A percentile compares a stretch with the other conserved stretches of the same genome.
Evolutionary conservation across 345 rosid genomes (phyloP).

Genomic region (Zanthoxylum bungeanum): DNA sequence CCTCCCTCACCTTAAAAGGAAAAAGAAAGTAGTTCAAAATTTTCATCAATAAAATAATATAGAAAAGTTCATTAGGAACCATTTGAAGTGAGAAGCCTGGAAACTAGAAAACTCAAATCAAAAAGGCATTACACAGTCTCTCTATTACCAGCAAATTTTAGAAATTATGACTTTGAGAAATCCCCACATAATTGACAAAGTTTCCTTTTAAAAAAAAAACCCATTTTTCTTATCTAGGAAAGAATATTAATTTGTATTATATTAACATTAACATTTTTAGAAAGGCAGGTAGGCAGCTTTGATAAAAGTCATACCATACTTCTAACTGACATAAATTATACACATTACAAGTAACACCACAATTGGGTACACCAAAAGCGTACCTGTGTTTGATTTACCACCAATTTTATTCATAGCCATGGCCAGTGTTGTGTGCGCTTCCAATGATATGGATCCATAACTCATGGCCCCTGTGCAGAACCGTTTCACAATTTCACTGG

Average conservation of each 20-base stretch:
- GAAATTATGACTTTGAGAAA: background rate
- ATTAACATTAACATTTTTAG: background rate
- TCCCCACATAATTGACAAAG: background rate
- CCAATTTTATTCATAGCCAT: constrained; percentile 93
- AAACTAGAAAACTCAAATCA: background rate
- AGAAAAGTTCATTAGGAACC: background rate
- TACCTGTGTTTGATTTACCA: constrained; percentile 98
- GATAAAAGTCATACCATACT: background rate
- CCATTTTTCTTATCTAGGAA: background rate
- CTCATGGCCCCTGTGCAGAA: constrained; percentile 99
- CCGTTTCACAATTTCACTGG: constrained; percentile 96
- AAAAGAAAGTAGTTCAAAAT: constrained; percentile 13
- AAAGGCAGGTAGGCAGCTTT: background rate
- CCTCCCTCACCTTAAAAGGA: constrained; percentile 89
- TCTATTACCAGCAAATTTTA: background rate
- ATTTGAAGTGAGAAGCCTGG: background rate
- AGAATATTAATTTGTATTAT: background rate
- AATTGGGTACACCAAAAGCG: background rate
- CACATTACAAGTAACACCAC: background rate
- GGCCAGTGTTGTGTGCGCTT: constrained; percentile 89
- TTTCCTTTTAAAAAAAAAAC: background rate
- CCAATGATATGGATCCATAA: constrained; percentile 96
- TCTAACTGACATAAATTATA: background rate
- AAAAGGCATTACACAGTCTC: background rate
- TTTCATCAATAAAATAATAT: background rate